These are phyloP conservation scores for Penicillium nordicum DNA, from an alignment of 2,329 filamentous ascomycete genomes.

Conservation along the genomic window DNA sequence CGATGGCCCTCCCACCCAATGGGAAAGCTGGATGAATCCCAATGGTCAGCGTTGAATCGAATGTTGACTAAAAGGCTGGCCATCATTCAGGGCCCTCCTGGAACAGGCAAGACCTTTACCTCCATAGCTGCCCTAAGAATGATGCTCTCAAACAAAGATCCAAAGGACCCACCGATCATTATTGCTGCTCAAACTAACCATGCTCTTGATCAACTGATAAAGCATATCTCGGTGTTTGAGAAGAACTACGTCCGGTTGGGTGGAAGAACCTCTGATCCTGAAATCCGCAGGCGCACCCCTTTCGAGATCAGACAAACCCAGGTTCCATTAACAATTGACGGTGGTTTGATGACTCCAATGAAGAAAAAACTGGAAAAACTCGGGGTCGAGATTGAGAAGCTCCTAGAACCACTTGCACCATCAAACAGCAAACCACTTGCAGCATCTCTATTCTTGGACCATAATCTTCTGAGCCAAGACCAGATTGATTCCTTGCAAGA, in stretches of 20 bases:
- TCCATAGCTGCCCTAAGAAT: constrained; percentile 69
- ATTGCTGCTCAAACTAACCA: constrained; percentile 88
- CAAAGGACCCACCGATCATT: constrained; percentile 65
- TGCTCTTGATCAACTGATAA: constrained; percentile 77
- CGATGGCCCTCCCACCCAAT: constrained; percentile 50
- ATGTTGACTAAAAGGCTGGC: constrained; percentile 71
- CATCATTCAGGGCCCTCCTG: constrained; percentile 79
- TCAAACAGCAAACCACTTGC: constrained; percentile 49
- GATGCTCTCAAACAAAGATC: constrained; percentile 57
- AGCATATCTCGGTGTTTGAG: constrained; percentile 61
- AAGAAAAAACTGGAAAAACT: constrained; percentile 44
- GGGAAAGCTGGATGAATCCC: constrained; percentile 64
- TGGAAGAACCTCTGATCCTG: constrained; percentile 63
- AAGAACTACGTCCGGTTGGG: constrained; percentile 64
- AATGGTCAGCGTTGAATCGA: constrained; percentile 63
- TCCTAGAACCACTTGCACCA: constrained; percentile 44
- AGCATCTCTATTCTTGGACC: constrained; percentile 51
- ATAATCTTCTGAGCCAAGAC: constrained; percentile 57
- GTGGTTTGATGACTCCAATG: constrained; percentile 41
- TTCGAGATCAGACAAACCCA: constrained; percentile 55
- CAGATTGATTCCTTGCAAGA: constrained; percentile 62
- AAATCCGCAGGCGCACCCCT: constrained; percentile 64
- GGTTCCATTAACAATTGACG: constrained; percentile 34
- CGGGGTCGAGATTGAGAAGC: constrained; percentile 37
- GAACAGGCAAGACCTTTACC: constrained; percentile 76